These are phyloP conservation scores for Agaricus sinodeliciosus DNA, from an alignment of 768 basidiomycete genomes.

Conservation along the genomic window DNA sequence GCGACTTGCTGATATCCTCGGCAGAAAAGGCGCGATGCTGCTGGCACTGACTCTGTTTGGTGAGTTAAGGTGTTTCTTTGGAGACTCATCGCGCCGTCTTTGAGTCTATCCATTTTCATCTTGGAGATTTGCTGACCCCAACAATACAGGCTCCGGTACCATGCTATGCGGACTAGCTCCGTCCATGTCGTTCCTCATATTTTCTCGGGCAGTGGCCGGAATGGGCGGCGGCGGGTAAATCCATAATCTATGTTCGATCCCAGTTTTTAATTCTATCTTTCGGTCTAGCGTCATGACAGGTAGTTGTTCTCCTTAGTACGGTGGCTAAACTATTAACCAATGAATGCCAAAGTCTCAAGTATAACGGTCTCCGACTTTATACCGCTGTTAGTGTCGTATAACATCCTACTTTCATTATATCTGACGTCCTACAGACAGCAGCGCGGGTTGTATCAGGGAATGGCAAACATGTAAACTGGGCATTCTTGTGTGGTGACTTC, in stretches of 20 bases:
- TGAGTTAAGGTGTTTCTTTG: conserved; percentile 18
- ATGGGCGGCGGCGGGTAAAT: conserved; percentile 90
- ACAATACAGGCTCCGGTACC: conserved; percentile 64
- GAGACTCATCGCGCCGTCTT: not conserved
- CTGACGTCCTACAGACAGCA: conserved; percentile 49
- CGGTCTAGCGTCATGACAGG: conserved; percentile 75
- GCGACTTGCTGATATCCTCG: conserved; percentile 78
- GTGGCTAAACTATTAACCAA: conserved; percentile 17
- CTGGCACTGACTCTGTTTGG: conserved; percentile 81
- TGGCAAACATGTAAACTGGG: conserved; percentile 71
- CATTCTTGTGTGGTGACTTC: conserved; percentile 2
- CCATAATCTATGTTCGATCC: conserved; percentile 9
- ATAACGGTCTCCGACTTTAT: conserved; percentile 86
- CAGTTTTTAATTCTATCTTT: conserved; percentile 20
- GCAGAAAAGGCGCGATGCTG: conserved; percentile 83
- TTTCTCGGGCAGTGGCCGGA: conserved; percentile 79
- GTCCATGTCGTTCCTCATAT: conserved; percentile 77
- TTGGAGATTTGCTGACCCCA: conserved; percentile 10
- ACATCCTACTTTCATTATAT: conserved; percentile 5
- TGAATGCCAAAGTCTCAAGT: conserved; percentile 54
- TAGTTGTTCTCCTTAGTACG: conserved; percentile 19
- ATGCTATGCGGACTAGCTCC: conserved; percentile 81
- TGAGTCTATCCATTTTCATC: not conserved
- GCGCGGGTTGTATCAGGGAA: conserved; percentile 86
- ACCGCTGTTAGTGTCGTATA: conserved; percentile 55